phyloP scores from a whole-genome alignment of 805 yeast genomes.

The Vanderwaltozyma yarrowii region DNA sequence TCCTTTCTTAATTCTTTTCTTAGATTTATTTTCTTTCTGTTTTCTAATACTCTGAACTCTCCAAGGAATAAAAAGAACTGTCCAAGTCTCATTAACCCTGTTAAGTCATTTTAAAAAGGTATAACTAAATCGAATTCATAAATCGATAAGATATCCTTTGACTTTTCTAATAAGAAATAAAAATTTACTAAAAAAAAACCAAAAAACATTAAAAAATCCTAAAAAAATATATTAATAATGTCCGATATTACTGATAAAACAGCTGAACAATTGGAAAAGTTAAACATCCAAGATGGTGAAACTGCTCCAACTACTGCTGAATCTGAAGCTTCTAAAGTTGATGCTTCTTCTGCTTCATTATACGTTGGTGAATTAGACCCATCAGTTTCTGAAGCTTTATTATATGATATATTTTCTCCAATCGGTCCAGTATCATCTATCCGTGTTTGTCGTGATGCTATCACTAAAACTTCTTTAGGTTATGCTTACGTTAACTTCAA shows the following conservation, averaged over 20 bases:
- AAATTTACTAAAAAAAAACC: slow-evolving; percentile 5
- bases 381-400: slow-evolving; percentile 83
- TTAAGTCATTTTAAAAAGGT: background rate
- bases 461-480: slow-evolving; percentile 92
- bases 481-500: slow-evolving; percentile 97
- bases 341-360: slow-evolving; percentile 68
- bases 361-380: slow-evolving; percentile 97
- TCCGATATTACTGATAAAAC: slow-evolving; percentile 31
- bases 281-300: slow-evolving; percentile 26
- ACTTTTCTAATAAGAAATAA: slow-evolving; percentile 9
- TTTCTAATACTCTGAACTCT: background rate
- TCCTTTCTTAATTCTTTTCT: no score
- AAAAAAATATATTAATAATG: slow-evolving; percentile 15
- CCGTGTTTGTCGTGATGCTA: slow-evolving; percentile 98
- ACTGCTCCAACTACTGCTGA: slow-evolving; percentile 19
- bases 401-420: slow-evolving; percentile 89
- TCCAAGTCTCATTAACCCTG: background rate
- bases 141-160: slow-evolving; percentile 17
- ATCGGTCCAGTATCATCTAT: slow-evolving; percentile 93
- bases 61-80: background rate
- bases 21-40: background rate
- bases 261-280: slow-evolving; percentile 29
- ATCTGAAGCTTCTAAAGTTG: slow-evolving; percentile 16
- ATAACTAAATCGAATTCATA: background rate
- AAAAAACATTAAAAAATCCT: slow-evolving; percentile 4